Conservation (phyloP, 2,329 filamentous ascomycete genomes). For the Coleophoma cylindrospora region DNA sequence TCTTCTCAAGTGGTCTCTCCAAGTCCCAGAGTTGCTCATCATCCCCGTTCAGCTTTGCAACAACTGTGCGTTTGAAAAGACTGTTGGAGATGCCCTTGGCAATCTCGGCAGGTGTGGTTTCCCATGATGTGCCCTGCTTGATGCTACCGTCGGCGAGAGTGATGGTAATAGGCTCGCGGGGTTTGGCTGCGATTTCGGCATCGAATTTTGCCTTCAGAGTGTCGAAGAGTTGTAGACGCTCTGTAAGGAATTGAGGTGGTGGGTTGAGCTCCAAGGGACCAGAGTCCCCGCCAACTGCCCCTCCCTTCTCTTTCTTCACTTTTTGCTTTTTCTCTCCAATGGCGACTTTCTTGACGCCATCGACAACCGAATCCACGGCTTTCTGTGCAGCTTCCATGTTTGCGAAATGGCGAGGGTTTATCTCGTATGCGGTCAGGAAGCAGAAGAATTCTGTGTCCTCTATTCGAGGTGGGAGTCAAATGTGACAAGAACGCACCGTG, state of each 20-base stretch:
- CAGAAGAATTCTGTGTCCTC: too few species aligned
- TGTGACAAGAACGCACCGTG: too few species aligned
- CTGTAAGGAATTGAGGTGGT: constrained; percentile 72
- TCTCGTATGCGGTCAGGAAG: too few species aligned
- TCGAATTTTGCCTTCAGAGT: constrained; percentile 80
- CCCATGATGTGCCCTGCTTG: constrained; percentile 76
- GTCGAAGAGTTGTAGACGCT: constrained; percentile 84
- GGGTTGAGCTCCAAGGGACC: constrained; percentile 44
- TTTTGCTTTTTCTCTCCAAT: constrained; percentile 38
- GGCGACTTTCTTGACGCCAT: constrained; percentile 55
- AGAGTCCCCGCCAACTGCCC: constrained; percentile 28
- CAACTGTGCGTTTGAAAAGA: constrained; percentile 78
- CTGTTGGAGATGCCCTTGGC: constrained; percentile 79
- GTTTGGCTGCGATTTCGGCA: constrained; percentile 66
- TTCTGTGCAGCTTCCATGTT: constrained; percentile 45
- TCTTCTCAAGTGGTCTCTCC: constrained; percentile 81
- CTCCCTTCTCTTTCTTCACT: constrained; percentile 45
- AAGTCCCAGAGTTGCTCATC: constrained; percentile 79
- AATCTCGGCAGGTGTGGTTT: constrained; percentile 81
- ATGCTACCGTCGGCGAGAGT: constrained; percentile 68
- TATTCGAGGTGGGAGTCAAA: too few species aligned
- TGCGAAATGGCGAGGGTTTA: constrained; percentile 1
- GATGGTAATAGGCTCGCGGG: constrained; percentile 69
- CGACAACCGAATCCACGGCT: constrained; percentile 42
- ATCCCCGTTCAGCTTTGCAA: constrained; percentile 76